A percentile compares a stretch with the other conserved stretches of the same genome.
These are phyloP conservation scores for Clonostachys rhizophaga DNA, from an alignment of 2,329 filamentous ascomycete species.

Conservation along the genomic window DNA sequence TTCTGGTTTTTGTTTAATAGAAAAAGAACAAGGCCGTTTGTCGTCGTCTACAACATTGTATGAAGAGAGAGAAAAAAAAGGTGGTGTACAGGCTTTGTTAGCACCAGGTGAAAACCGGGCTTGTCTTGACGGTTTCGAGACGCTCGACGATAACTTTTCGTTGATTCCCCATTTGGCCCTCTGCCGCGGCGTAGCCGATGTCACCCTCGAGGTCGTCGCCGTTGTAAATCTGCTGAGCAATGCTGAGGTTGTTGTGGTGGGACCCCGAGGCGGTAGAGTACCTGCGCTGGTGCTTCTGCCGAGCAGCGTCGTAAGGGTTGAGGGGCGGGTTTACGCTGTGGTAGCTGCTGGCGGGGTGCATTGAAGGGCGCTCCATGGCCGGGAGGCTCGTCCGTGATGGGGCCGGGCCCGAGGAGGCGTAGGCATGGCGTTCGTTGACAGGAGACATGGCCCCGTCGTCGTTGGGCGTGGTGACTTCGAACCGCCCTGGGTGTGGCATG, in stretches of 20 bases:
- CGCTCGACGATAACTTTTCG: conserved; percentile 96
- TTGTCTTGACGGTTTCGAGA: conserved; percentile 91
- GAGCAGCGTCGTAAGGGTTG: conserved; percentile 38
- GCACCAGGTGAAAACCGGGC: conserved; percentile 98
- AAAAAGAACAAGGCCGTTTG: neutral
- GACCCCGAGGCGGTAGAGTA: conserved; percentile 46
- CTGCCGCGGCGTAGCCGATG: conserved; percentile 88
- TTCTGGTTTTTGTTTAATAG: neutral
- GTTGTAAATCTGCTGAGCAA: conserved; percentile 51
- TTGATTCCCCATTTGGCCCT: conserved; percentile 86
- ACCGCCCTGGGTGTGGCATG: conserved; percentile 71
- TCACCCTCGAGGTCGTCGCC: conserved; percentile 85
- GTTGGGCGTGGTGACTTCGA: conserved; percentile 55
- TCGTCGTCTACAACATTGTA: neutral
- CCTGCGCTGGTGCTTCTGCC: conserved; percentile 38
- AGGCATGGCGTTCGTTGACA: neutral
- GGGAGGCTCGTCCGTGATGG: neutral
- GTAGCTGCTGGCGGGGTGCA: conserved; percentile 30
- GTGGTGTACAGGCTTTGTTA: conserved; percentile 31
- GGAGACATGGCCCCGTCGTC: conserved; percentile 8
- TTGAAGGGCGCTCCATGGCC: conserved; percentile 2
- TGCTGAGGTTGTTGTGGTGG: conserved; percentile 41
- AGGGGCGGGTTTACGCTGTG: conserved; percentile 15
- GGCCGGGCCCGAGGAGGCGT: neutral
- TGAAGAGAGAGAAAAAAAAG: conserved; percentile 2